Base-by-base conservation (phyloP, 805 yeast species). In the Teunomyces atbi region DNA sequence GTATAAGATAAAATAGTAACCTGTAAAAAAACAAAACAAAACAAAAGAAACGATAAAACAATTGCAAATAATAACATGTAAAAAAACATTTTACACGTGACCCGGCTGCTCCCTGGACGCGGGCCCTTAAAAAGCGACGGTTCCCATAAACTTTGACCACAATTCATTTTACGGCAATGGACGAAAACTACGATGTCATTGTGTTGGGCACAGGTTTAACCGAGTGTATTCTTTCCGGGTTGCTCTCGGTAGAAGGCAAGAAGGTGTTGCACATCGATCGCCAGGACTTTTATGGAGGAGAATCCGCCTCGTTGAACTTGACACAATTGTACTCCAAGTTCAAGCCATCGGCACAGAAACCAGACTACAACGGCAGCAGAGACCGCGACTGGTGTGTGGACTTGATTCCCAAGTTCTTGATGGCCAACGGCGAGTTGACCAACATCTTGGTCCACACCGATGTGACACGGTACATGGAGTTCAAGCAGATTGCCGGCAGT, bases 381-480 rank as follows among this genome's bases (percentile, higher is more conserved):
- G 96, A 89, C 61, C 81, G 98, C 53, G 98, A 94, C 66, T 94
- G 98, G 97, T 90, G 95, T 69, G 94, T 94, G 44, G 99, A 94
- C 65, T 77, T 94, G 69, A 89, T 94, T 60, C 99, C 99, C 37
- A 94, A 94, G 71, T 91, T 94, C 58, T 74, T 94, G 57, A 94
- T 94, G 99, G 91, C 97, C 45, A 89, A 90, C 62, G 99, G 99
- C 35, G 99, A 92, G 65, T 80, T 94, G 66, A 94, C 97, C 53
- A 92, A 92, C 65, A 94, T 94, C 56, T 79, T 94, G 56, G 90
- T 89, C 29, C 97, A 92, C 66, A 94, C 99, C 19, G 92, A 92
- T 59, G 99, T 94, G 47, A 92, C 98, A 21, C 77, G 96, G 55
- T 92, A 92, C 68, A 84, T 94, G 60, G 98, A 94, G 65, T 94